Base-by-base conservation (phyloP, 495 filamentous ascomycete genomes). In the Penicillium macrosclerotiorum region DNA sequence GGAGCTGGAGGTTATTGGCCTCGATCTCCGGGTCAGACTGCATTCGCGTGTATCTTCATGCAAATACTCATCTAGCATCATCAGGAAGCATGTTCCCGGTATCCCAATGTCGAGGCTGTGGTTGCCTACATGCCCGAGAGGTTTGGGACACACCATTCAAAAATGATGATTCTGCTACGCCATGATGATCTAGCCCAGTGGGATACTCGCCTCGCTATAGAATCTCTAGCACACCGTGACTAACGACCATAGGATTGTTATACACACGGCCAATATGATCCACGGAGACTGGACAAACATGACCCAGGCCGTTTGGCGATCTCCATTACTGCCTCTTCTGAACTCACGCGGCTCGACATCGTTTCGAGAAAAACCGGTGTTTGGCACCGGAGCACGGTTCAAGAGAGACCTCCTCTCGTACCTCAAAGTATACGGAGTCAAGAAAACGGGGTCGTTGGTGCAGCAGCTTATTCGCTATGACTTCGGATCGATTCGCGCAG, bases 251-350 rank as follows among this genome's bases (percentile, higher is more conserved):
- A 79, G 76, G 37, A 67, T 95, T 12, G 65, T 94, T 13, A 92
- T 95, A 29, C 88, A 93, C 49, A 96, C 91, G 0, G 89, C 89
- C 8, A 95, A 96, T 52, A 87, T 95, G 81, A 90, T 95, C 32
- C 60, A 72, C 17, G 75, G 80, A 35, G 91, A 96, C 67, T 96
- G 91, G 90, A 73, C 68, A 6, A 90, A 91, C 53, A 87, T 95
- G 88, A 83, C 81, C 0, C 89, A 96, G 57, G 90, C 83, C 1
- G 79, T 84, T 16, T 96, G 90, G 90, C 73, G 69, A 22, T 91
- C 89, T 6, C 90, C 89, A 14, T 62, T 82, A 0, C 80, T 95
- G 6, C 86, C 87, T 19, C 38, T 78, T 7, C 36, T 40, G 30
- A 50, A 54, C 19, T 35, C 23, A 27, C 30, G n/a, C 8, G 12